Evolutionary conservation across 352 stramenopile genomes (phyloP), one percentile per base, ranked within the genome.

Genomic region (Phytopythium litorale): DNA sequence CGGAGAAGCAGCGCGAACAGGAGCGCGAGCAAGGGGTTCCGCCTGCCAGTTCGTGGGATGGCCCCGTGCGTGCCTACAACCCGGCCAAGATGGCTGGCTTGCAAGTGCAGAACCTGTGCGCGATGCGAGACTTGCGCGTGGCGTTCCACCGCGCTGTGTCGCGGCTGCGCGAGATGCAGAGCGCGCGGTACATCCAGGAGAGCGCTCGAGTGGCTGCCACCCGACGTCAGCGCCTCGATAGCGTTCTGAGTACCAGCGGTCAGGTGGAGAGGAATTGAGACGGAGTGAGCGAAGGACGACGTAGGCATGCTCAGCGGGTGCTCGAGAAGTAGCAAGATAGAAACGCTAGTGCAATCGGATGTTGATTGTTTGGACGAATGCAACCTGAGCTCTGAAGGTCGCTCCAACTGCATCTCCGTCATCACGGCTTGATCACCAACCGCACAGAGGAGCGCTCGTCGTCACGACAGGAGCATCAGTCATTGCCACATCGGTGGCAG

Each of bases 161-260:
- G 38, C 78, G 91, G 3, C 66, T 97, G 9, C 71, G 81, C 15
- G 91, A 97, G 65, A 97, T 97, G 89, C 85, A 96, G 60, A 84
- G 80, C 42, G 68, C 71, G 1, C 82, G 78, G 43, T 97, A 97
- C 56, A 40, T 83, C 4, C 55, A 66, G 7, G 66, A 85, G 55
- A 87, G 84, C 57, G 65, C 66, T n/a, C 62, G 55, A 21, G 19
- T 51, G 38, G 37, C 55, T 3, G 1, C 21, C 19, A 52, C 55
- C 0, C 25, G 55, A 7, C 16, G 18, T 13, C 23, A 60, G 37
- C 55, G 42, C 5, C 55, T 60, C 16, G 55, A 43, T 11, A 51
- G 15, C 16, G 40, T 60, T 15, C 25, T 60, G 23, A 35, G 37
- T 23, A 13, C 30, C 2, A 32, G 1, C 4, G 33, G 38, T 35